Evolutionary conservation across 805 yeast species (phyloP), one percentile per base, ranked within the genome.

Genomic region (Pichia thaimueangensis): DNA sequence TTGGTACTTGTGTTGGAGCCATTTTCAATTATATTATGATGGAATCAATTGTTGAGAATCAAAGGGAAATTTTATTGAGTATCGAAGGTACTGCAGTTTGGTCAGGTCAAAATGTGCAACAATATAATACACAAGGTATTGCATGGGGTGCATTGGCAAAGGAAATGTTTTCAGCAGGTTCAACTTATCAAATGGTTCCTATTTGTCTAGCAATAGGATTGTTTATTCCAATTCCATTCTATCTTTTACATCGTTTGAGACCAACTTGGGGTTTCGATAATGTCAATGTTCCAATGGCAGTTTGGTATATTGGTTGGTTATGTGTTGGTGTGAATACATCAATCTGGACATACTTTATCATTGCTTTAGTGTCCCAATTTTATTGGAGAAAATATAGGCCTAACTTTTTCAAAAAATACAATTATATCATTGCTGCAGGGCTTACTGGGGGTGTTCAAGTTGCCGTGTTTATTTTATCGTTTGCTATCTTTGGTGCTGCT

Each of bases 401-500:
- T 25, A 30, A 30, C 13, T 51, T 45, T 49, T 57, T 56, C 53
- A 48, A 70, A 47, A 71, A 72, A 55, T 73, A 72, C 57, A 73
- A 73, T 55, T 73, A 73, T 50, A 65, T 71, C 22, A 58, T 71
- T 38, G 68, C 77, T 33, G 70, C 74, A 47, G 76, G 71, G 4
- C 54, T 73, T 27, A 69, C 74, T n/a, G 74, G 75, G 10, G 78
- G 77, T 12, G 54, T 51, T 22, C 64, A 60, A 46, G 62, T 59
- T 12, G 54, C 59, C 46, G 57, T 60, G 15, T 58, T 60, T 43
- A 38, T 60, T 25, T 50, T 60, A 19, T 59, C 63, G 23, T 60
- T 60, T 42, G 55, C 65, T 22, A 60, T 60, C 30, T 50, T 53
- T 20, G 63, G 63, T 48, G 63, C 64, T 23, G 54, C 57, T 43